Evolutionary conservation across 2,329 filamentous ascomycete genomes (phyloP), one percentile per base, ranked within the genome.

Genomic region (Neocucurbitaria cava): DNA sequence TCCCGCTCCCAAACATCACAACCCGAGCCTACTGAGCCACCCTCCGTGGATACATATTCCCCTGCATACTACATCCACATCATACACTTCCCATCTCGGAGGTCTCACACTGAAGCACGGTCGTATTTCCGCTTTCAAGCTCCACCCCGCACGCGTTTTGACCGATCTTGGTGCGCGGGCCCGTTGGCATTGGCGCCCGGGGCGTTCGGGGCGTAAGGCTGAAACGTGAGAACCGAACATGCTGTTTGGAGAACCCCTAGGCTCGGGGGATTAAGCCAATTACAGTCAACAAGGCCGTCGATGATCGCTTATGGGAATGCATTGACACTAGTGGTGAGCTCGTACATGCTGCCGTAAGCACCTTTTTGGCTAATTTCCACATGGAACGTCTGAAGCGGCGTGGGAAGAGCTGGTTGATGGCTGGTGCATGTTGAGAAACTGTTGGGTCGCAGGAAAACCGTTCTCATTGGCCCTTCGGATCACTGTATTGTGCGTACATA

Each of bases 151-250:
- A 23, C 18, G 28, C 8, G 18, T 21, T 36, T 5, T 13, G n/a
- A 7, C 43, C 21, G 8, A 23, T 46, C 10, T n/a, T 23, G 43
- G 10, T 24, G 5, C 23, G 18, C 30, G 21, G 20, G 28, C 28
- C n/a, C 43, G 43, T 45, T 4, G 30, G 2, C 17, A 20, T 17
- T 28, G 5, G 5, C 8, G 15, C n/a, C n/a, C n/a, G n/a, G n/a
- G n/a, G n/a, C n/a, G n/a, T n/a, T n/a, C n/a, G 13, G 15, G 36
- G 36, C 35, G 31, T 41, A 48, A 48, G 46, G 46, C 46, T 48
- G 46, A 48, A 48, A 48, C 36, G 5, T 15, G 17, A 2, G 35
- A 41, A 40, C 38, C 13, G 5, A 39, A 31, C 9, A 3, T 11
- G n/a, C 30, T 8, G 36, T 39, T 23, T 23, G 17, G 36, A 18